Evolutionary conservation across 164 flowering plant species (phyloP).

Genomic region (Akebia trifoliata): DNA sequence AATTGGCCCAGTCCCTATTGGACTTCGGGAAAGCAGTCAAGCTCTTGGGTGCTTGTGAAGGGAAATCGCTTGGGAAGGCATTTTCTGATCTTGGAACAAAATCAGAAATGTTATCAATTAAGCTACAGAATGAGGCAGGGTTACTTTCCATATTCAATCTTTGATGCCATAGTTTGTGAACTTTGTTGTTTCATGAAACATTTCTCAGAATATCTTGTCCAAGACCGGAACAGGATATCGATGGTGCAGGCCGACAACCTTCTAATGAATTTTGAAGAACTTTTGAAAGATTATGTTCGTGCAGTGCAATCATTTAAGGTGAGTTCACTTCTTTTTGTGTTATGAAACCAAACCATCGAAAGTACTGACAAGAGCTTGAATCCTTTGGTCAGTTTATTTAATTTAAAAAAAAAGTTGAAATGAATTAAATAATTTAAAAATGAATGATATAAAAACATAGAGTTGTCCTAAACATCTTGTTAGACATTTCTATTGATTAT

Average conservation of each 20-base stretch:
- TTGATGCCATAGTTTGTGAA: not conserved
- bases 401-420: not conserved
- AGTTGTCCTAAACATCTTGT: no score
- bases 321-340: slow-evolving; percentile 7
- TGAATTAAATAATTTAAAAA: not conserved
- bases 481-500: not conserved
- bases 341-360: not conserved
- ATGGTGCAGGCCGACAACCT: slow-evolving; percentile 69
- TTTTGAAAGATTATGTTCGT: slow-evolving; percentile 94
- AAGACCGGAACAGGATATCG: no score
- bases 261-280: slow-evolving; percentile 95
- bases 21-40: slow-evolving; percentile 95
- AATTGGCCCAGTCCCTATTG: slow-evolving; percentile 77
- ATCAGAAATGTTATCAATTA: slow-evolving; percentile 69
- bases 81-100: slow-evolving; percentile 87
- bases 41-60: slow-evolving; percentile 84
- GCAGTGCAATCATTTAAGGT: slow-evolving; percentile 98
- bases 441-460: not conserved
- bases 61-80: slow-evolving; percentile 77
- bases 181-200: not conserved
- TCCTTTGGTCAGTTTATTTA: not conserved
- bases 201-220: not conserved
- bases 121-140: slow-evolving; percentile 81
- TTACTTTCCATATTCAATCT: not conserved
- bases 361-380: not conserved